Base-by-base conservation (phyloP, 257 asterid genomes). In the Cinchona pubescens region DNA sequence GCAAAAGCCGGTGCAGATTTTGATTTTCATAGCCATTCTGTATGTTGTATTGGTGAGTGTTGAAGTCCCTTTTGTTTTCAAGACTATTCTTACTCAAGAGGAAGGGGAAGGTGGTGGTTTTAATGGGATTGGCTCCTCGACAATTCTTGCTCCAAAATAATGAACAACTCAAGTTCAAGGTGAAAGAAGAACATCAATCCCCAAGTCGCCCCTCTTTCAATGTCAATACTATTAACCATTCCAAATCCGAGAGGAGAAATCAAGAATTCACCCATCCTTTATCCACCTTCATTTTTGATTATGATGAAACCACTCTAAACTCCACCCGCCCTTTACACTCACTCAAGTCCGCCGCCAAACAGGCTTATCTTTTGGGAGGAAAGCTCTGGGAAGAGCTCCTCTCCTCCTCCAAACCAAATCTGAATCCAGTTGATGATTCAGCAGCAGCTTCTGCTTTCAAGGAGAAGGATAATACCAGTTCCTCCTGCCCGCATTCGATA, bases 21-120 rank as follows among this genome's bases (percentile, higher is more conserved):
- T 92, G 88, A 82, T 92, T 67, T 78, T 85, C 27, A 32, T 90
- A 70, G 93, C 86, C 19, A 3, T 88, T 72, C 67, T 88, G 69
- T 95, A 95, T 79, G 7, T 86, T 18, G 63, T 92, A 40, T 71
- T 92, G 71, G 92, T 92, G 83, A 79, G 88, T 74, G 81, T 90
- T 71, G 96, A 95, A 83, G 91, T 88, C 79, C 98, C 97, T 10
- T 86, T 90, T 53, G 91, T 95, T 72, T 90, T 88, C 82, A 86
- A 53, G 78, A 84, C 83, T 69, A 88, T 88, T 72, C 77, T 83
- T 55, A n/a, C n/a, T n/a, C n/a, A n/a, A n/a, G n/a, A n/a, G n/a
- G n/a, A n/a, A n/a, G n/a, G n/a, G n/a, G 90, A 88, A 16, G 87
- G 13, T 1, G 5, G 13, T 23, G 12, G 79, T 12, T 61, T 70